Base-by-base conservation (phyloP, 768 basidiomycete genomes). In the Amanita thiersii region DNA sequence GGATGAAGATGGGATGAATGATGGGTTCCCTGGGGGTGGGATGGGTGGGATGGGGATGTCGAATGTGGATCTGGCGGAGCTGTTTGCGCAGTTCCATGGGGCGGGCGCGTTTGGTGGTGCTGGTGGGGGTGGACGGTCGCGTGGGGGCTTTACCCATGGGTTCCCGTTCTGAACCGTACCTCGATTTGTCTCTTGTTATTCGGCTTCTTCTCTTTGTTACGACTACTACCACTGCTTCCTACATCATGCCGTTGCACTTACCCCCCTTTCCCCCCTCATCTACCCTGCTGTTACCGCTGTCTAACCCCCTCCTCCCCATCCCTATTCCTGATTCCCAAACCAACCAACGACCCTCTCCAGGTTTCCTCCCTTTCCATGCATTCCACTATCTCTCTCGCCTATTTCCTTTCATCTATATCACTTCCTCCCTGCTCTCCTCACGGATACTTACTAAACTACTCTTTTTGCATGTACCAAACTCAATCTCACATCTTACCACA, bases 1-100 rank as follows among this genome's bases (percentile, higher is more conserved):
- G 48, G 87, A 88, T 51, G 85, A 87, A 49, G 85, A 88, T 45
- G 81, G 79, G 15, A 59, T 65, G 59, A 70, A 58, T 28, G 72
- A 65, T 6, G 61, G 64, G 5, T 62, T 68, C 21, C 65, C 68
- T 6, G 64, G 69, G 60, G 64, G 68, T 18, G 66, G 64, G 1
- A 66, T 73, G 60, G 61, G 58, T 6, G 64, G 66, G 3, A 67
- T 66, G 61, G 18, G 31, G 34, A n/a, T n/a, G n/a, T 53, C 48
- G 9, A 58, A 63, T 36, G 65, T 70, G 26, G 80, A 86, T 55
- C 43, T 86, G 3, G 68, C 79, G 0, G 73, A 81, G 30, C 49
- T 85, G 2, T 82, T 86, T 55, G 67, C 79, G 1, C 75, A 79
- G 47, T 81, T 84, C 56, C 68, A 72, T 24, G 73, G 75, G 5